Evolutionary conservation across 306 rosid species (phyloP).

Genomic region (Begonia masoniana): DNA sequence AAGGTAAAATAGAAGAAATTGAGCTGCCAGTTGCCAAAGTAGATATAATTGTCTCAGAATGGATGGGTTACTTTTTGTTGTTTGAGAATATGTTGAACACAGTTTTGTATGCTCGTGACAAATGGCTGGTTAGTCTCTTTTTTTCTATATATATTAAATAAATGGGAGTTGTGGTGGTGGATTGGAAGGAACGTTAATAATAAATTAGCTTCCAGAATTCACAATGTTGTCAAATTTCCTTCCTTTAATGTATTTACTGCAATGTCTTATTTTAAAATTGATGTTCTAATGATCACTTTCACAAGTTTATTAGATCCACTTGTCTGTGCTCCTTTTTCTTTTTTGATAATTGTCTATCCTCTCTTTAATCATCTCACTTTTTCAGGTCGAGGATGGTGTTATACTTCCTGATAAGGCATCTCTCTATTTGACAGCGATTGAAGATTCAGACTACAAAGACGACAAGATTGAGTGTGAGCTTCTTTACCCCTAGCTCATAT

Average conservation of each 20-base stretch:
- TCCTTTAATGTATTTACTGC: too few relatives aligned
- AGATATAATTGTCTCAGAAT: constrained; percentile 91
- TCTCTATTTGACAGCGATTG: constrained; percentile 76
- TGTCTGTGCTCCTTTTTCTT: too few relatives aligned
- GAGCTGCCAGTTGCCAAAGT: constrained; percentile 90
- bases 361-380: constrained; percentile 3
- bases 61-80: constrained; percentile 99
- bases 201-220: too few relatives aligned
- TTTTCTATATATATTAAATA: background rate
- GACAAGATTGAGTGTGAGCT: constrained; percentile 96
- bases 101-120: constrained; percentile 91
- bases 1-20: constrained; percentile 90
- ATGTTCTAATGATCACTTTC: too few relatives aligned
- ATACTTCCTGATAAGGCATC: constrained; percentile 88
- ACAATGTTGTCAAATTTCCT: too few relatives aligned
- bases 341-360: background rate
- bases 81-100: constrained; percentile 96
- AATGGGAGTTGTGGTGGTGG: too few relatives aligned
- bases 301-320: too few relatives aligned
- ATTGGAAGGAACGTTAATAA: too few relatives aligned
- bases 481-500: constrained; percentile 11
- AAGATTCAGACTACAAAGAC: constrained; percentile 94
- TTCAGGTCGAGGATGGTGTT: constrained; percentile 65
- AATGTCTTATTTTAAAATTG: too few relatives aligned
- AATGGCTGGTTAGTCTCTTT: constrained; percentile 78